These are phyloP conservation scores for Eimeria brunetti DNA, from an alignment of 169 alveolate species.

Conservation along the genomic window DNA sequence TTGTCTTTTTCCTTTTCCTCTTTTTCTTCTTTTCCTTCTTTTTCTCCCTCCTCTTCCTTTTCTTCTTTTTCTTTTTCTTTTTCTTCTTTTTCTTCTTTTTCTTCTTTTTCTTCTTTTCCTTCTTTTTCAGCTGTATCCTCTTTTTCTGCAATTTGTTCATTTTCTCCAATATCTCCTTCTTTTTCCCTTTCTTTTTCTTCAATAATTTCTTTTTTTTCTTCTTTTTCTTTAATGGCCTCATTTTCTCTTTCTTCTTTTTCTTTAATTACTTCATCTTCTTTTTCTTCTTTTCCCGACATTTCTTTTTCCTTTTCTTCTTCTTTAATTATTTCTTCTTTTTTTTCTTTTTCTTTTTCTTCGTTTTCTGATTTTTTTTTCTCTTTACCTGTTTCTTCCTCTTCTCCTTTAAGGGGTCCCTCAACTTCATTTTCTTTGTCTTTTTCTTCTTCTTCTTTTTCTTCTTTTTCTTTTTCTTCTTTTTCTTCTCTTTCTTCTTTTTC, in stretches of 20 bases:
- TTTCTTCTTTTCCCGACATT: too few species aligned
- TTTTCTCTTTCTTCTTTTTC: too few species aligned
- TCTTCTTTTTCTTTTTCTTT: not conserved
- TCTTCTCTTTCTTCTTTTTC: not conserved
- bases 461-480: not conserved
- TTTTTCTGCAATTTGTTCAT: not conserved
- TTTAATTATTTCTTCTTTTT: too few species aligned
- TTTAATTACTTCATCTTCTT: too few species aligned
- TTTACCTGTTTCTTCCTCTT: not conserved
- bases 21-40: not conserved
- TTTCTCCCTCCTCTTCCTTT: not conserved
- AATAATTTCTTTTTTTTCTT: too few species aligned
- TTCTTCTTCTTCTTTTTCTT: not conserved
- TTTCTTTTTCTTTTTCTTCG: too few species aligned
- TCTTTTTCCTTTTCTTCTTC: too few species aligned
- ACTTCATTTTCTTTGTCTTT: not conserved
- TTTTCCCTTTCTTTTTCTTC: too few species aligned
- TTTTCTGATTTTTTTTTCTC: too few species aligned
- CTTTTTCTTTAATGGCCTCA: too few species aligned
- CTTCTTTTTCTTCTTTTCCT: not conserved
- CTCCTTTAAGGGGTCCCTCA: not conserved
- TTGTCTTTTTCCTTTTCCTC: not conserved
- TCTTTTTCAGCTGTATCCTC: not conserved
- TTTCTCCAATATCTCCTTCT: too few species aligned
- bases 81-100: not conserved